Evolutionary conservation across 495 filamentous ascomycete genomes (phyloP).

Genomic region (Aspergillus haitiensis): DNA sequence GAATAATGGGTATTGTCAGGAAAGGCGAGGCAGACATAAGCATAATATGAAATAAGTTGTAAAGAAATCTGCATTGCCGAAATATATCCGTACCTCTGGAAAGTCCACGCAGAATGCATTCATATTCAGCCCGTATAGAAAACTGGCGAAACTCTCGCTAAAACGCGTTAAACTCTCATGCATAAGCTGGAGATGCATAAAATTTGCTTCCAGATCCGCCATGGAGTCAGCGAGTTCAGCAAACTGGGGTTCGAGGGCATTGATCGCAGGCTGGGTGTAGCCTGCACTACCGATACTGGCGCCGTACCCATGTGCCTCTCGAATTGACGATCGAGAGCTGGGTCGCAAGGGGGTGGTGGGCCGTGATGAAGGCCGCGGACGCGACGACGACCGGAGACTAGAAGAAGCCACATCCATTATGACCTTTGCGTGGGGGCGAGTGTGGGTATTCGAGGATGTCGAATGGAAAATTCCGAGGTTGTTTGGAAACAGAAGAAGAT

Average conservation of each 20-base stretch:
- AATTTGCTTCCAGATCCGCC: constrained; percentile 93
- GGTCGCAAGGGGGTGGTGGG: constrained; percentile 93
- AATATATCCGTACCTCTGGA: constrained; percentile 65
- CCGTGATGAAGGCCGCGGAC: constrained; percentile 59
- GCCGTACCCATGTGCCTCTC: constrained; percentile 63
- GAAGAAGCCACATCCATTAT: constrained; percentile 38
- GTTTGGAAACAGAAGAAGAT: constrained; percentile 6
- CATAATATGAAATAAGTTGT: background rate
- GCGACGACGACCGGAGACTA: constrained; percentile 41
- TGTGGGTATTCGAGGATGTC: background rate
- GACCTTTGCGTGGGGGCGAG: background rate
- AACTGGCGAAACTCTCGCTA: constrained; percentile 93
- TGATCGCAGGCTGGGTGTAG: constrained; percentile 70
- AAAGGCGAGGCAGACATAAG: too few relatives aligned
- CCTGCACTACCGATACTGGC: constrained; percentile 38
- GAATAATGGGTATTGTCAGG: background rate
- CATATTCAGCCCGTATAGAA: constrained; percentile 96
- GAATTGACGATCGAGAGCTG: constrained; percentile 83
- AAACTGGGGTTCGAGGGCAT: constrained; percentile 81
- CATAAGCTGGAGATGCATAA: constrained; percentile 96
- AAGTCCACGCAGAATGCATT: constrained; percentile 99
- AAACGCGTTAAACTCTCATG: constrained; percentile 93
- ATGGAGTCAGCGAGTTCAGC: constrained; percentile 93
- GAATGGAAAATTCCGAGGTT: constrained; percentile 12
- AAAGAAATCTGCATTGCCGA: background rate